Conservation (phyloP, 768 basidiomycete species). For the Suillus sp. region DNA sequence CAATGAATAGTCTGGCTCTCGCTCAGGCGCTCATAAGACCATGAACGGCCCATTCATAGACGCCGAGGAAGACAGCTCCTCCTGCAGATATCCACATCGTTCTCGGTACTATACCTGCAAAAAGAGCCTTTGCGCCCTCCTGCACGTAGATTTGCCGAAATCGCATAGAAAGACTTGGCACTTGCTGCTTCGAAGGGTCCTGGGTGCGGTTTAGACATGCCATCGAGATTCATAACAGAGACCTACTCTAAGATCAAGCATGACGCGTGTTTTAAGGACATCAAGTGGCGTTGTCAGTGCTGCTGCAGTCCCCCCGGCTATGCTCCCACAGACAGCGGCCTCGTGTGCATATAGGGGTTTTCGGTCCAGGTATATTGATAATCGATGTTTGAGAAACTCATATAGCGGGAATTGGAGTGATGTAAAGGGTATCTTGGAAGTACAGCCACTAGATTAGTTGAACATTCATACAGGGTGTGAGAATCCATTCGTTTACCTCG, state of each 20-base stretch:
- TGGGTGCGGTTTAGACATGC: slow-evolving; percentile 25
- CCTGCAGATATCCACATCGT: slow-evolving; percentile 97
- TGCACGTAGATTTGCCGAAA: slow-evolving; percentile 63
- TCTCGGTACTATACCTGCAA: slow-evolving; percentile 85
- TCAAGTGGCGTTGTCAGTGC: slow-evolving; percentile 93
- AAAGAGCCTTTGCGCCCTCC: slow-evolving; percentile 79
- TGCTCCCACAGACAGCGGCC: slow-evolving; percentile 86
- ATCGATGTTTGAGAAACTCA: slow-evolving; percentile 74
- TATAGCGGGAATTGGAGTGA: slow-evolving; percentile 96
- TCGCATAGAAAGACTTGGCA: slow-evolving; percentile 58
- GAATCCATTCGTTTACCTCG: slow-evolving; percentile 43
- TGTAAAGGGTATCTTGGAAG: slow-evolving; percentile 88
- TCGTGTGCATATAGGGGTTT: slow-evolving; percentile 68
- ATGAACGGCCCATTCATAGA: slow-evolving; percentile 82
- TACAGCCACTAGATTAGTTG: slow-evolving; percentile 15
- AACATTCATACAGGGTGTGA: not conserved
- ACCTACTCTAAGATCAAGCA: slow-evolving; percentile 86
- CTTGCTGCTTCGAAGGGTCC: slow-evolving; percentile 50
- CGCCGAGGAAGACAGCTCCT: slow-evolving; percentile 96
- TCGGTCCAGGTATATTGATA: slow-evolving; percentile 56
- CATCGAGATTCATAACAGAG: not conserved
- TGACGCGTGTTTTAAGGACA: slow-evolving; percentile 94
- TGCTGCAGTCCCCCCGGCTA: slow-evolving; percentile 90
- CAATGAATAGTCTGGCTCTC: not conserved
- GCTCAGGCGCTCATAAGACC: slow-evolving; percentile 39